Evolutionary conservation across 441 rosid genomes (phyloP), one percentile per base, ranked within the genome.

Genomic region (Capsella rubella): DNA sequence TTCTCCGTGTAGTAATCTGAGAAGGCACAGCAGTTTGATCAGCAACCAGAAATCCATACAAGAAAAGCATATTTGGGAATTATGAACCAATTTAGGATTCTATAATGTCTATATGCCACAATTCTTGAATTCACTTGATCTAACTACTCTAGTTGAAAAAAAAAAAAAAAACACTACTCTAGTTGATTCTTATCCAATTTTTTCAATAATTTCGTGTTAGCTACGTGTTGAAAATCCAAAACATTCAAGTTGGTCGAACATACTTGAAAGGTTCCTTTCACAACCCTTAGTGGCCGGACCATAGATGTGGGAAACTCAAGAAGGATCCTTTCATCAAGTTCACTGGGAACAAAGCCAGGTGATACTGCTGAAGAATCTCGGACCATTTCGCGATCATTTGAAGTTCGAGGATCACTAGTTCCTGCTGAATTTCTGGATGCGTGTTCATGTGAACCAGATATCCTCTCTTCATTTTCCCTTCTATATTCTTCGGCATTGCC

Each of bases 201-300:
- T n/a, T 50, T 46, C 52, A 45, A 29, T 46, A 47, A 9, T 21
- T 64, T 54, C 16, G 8, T 39, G 52, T 73, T 62, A 61, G 57
- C 57, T 68, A 63, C 37, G 47, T 49, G 14, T 62, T 15, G 12
- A 62, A 55, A 63, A 68, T 29, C 34, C 42, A 68, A 73, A 67
- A 73, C 15, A 39, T 21, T 55, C 29, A 67, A 52, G 64, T 67
- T 54, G 56, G 67, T 63, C 34, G 45, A 78, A 79, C 90, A 79
- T 87, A 92, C 99, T 76, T 96, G 99, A 82, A 94, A 92, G 72
- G 91, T 96, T 87, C 99, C 99, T 66, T 77, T 88, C 66, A 89
- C 81, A 79, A 92, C 95, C 79, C 90, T 82, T 74, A 93, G 82
- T 3, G 97, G 97, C 67, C 97, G 89, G 82, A 96, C 98, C 98